phyloP scores from a whole-genome alignment of 805 yeast species.

The Lachancea meyersii region DNA sequence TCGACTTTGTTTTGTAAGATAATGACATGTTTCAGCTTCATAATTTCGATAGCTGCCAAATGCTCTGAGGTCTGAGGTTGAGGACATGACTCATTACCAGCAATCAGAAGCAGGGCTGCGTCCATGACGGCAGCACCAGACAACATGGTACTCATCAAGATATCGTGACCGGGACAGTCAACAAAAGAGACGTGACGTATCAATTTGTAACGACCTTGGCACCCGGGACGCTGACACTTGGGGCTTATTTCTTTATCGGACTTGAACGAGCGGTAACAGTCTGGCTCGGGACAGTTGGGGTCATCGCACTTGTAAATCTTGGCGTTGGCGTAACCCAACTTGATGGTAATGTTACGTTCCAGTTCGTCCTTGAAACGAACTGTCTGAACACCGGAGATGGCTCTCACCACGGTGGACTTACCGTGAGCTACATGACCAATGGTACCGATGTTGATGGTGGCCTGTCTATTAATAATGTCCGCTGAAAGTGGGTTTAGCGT shows the following conservation, averaged over 20 bases:
- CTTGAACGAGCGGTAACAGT: slow-evolving; percentile 88
- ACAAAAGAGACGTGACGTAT: slow-evolving; percentile 97
- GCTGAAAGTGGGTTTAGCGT: slow-evolving; percentile 81
- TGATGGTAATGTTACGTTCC: slow-evolving; percentile 97
- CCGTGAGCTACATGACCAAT: slow-evolving; percentile 97
- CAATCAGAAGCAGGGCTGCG: slow-evolving; percentile 92
- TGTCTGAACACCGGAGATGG: slow-evolving; percentile 97
- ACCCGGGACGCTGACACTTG: slow-evolving; percentile 80
- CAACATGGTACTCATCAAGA: slow-evolving; percentile 99
- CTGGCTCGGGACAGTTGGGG: slow-evolving; percentile 84
- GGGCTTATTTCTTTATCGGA: slow-evolving; percentile 94
- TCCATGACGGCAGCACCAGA: slow-evolving; percentile 99
- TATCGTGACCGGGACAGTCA: slow-evolving; percentile 99
- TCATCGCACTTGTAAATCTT: slow-evolving; percentile 91
- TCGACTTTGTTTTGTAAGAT: slow-evolving; percentile 97
- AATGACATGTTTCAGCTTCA: slow-evolving; percentile 95
- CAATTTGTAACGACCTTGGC: slow-evolving; percentile 81
- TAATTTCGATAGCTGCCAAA: slow-evolving; percentile 98
- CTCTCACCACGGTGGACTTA: slow-evolving; percentile 87
- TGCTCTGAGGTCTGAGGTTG: slow-evolving; percentile 99
- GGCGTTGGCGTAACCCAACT: slow-evolving; percentile 98
- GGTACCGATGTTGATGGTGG: slow-evolving; percentile 97
- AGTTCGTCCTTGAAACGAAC: slow-evolving; percentile 98
- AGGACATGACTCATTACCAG: slow-evolving; percentile 99
- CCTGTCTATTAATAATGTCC: slow-evolving; percentile 97